Evolutionary conservation across 176 grass and related monocot genomes (phyloP).

Genomic region (Ampelocalamus luodianensis): DNA sequence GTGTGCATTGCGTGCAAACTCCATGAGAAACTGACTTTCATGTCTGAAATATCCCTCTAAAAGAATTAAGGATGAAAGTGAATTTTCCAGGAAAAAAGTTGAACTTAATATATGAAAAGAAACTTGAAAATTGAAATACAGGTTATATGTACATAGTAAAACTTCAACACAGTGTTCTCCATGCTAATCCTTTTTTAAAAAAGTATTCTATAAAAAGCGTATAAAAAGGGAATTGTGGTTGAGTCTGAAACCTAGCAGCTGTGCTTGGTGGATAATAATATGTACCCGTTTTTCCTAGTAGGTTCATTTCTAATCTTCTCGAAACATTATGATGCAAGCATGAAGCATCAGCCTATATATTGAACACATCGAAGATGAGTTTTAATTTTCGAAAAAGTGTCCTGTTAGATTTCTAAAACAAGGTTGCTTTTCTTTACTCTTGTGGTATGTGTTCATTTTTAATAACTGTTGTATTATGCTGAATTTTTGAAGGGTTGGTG

Average conservation of each 20-base stretch:
- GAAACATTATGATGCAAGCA: background rate
- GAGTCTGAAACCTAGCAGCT: background rate
- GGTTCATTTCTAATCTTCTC: background rate
- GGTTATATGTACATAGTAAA: background rate
- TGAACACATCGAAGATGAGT: background rate
- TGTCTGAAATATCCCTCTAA: background rate
- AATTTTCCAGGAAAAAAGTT: background rate
- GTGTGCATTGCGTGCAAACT: background rate
- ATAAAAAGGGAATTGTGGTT: background rate
- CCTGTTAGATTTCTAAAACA: background rate
- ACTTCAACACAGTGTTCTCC: background rate
- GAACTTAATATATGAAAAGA: background rate
- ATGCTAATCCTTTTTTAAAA: background rate
- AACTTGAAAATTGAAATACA: background rate
- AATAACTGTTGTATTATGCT: background rate
- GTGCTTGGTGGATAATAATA: background rate
- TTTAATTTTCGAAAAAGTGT: background rate
- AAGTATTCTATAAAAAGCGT: background rate
- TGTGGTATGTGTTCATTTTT: background rate
- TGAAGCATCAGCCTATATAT: background rate
- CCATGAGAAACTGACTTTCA: background rate
- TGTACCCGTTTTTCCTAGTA: background rate
- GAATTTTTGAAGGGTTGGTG: conserved; percentile 39
- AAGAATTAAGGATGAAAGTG: background rate
- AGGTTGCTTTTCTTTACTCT: background rate